Evolutionary conservation across 2,329 filamentous ascomycete species (phyloP).

Genomic region (Fusarium protoensiforme): DNA sequence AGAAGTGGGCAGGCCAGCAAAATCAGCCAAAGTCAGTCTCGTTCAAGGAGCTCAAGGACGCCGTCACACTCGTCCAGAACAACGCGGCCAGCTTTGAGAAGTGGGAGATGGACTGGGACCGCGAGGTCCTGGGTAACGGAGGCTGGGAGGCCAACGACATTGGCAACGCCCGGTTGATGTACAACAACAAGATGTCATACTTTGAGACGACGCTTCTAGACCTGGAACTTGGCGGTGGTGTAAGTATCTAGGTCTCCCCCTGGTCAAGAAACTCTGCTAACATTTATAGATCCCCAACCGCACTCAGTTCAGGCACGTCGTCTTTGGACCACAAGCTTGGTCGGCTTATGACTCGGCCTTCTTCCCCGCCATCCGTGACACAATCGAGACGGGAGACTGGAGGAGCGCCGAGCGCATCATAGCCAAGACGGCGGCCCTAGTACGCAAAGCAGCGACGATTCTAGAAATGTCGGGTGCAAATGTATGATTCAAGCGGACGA

Average conservation of each 20-base stretch:
- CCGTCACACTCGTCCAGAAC: conserved; percentile 67
- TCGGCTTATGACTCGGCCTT: conserved; percentile 55
- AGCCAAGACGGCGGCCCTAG: conserved; percentile 75
- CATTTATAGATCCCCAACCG: conserved; percentile 77
- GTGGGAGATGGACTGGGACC: conserved; percentile 84
- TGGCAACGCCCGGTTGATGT: conserved; percentile 74
- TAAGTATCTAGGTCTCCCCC: conserved; percentile 61
- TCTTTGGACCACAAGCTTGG: conserved; percentile 88
- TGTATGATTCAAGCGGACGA: conserved; percentile 32
- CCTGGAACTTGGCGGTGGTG: conserved; percentile 75
- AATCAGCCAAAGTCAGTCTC: conserved; percentile 29
- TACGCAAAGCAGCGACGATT: conserved; percentile 67
- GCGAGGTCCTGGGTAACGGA: conserved; percentile 73
- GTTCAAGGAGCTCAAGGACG: conserved; percentile 58
- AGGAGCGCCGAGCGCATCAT: conserved; percentile 73
- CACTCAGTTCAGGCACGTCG: conserved; percentile 92
- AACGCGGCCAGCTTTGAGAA: conserved; percentile 69
- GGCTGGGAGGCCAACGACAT: conserved; percentile 81
- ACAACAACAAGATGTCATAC: conserved; percentile 81
- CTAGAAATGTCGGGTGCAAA: conserved; percentile 41
- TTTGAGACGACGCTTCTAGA: conserved; percentile 91
- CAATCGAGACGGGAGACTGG: conserved; percentile 79
- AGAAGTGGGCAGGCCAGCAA: conserved; percentile 65
- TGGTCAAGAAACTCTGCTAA: conserved; percentile 12
- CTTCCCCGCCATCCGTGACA: conserved; percentile 83